These are phyloP conservation scores for Gigaspora rosea DNA, from an alignment of 192 early-diverging fungal species.

Conservation along the genomic window DNA sequence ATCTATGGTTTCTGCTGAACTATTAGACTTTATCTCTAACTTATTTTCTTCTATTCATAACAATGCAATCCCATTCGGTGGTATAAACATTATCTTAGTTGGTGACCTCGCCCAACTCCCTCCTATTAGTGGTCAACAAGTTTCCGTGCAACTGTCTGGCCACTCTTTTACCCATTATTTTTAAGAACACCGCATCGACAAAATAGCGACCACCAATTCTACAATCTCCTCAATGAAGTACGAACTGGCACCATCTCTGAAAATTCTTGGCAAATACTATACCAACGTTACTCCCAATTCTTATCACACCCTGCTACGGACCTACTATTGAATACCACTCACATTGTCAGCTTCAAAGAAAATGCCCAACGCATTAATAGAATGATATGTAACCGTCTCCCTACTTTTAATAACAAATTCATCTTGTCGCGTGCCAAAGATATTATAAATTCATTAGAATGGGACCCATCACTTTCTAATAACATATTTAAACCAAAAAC, in stretches of 20 bases:
- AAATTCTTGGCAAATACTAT: background rate
- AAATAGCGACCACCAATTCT: background rate
- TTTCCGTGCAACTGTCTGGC: background rate
- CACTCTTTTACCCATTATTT: background rate
- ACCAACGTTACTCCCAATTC: background rate
- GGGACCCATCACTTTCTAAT: background rate
- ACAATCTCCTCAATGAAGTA: background rate
- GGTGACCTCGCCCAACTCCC: background rate
- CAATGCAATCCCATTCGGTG: background rate
- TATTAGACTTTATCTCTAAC: conserved; percentile 5
- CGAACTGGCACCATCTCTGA: background rate
- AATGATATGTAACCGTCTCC: background rate
- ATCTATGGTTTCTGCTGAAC: background rate
- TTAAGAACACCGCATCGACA: background rate
- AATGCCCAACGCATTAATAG: too few relatives aligned
- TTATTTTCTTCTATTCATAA: background rate
- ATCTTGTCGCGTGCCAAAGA: too few relatives aligned
- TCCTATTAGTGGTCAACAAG: background rate
- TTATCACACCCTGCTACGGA: background rate
- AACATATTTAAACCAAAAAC: background rate
- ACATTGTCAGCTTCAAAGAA: background rate
- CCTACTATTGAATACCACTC: background rate
- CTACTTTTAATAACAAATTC: background rate
- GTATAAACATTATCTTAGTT: background rate
- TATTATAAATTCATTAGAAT: background rate